A percentile compares a stretch with the other conserved stretches of the same genome.
Conservation (phyloP, 306 rosid genomes). For the Rosa lucieae region DNA sequence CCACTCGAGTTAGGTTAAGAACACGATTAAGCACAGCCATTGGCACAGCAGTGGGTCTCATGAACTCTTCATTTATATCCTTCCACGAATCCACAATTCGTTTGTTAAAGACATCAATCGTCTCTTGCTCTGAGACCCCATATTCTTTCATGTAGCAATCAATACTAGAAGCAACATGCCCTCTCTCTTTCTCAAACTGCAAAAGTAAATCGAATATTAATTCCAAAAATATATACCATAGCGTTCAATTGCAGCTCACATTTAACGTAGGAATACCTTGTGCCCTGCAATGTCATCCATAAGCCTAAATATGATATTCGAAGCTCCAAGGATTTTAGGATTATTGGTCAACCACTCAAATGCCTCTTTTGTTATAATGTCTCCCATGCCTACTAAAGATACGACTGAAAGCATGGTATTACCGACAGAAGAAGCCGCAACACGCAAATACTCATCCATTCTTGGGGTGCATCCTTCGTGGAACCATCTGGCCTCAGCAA, state of each 20-base stretch:
- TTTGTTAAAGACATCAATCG: background rate
- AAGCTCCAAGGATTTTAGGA: slow-evolving; percentile 22
- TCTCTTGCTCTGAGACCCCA: slow-evolving; percentile 7
- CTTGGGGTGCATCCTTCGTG: background rate
- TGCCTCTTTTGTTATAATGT: slow-evolving; percentile 18
- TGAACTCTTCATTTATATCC: slow-evolving; percentile 8
- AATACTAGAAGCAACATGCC: background rate
- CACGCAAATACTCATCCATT: slow-evolving; percentile 10
- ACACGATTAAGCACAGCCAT: background rate
- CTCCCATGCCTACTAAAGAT: slow-evolving; percentile 15
- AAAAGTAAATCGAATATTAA: background rate
- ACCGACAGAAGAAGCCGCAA: background rate
- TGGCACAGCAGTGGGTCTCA: background rate
- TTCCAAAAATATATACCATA: background rate
- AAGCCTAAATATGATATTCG: slow-evolving; percentile 15
- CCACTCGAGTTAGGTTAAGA: background rate
- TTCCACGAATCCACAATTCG: slow-evolving; percentile 1
- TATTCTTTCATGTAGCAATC: slow-evolving; percentile 15
- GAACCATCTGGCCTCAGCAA: background rate
- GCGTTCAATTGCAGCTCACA: background rate
- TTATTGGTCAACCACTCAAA: slow-evolving; percentile 22
- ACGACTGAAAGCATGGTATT: background rate
- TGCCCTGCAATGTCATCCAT: slow-evolving; percentile 27
- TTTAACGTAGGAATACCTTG: slow-evolving; percentile 5
- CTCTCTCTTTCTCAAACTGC: slow-evolving; percentile 19